phyloP scores from a whole-genome alignment of 495 filamentous ascomycete genomes.

The Hypomontagnella submonticulosa region DNA sequence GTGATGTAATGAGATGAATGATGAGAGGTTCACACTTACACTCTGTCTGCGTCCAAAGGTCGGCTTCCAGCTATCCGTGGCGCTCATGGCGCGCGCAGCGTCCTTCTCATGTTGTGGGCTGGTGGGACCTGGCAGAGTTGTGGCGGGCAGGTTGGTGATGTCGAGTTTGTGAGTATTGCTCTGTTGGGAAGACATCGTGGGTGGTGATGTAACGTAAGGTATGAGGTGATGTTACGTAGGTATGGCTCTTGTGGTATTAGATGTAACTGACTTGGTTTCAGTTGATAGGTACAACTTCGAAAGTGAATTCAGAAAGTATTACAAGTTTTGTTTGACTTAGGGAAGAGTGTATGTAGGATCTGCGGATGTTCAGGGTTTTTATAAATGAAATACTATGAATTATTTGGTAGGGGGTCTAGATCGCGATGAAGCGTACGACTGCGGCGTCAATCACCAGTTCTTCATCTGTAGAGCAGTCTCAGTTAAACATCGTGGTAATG shows the following conservation, averaged over 20 bases:
- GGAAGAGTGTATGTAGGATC: too few species aligned
- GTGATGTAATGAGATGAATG: neutral
- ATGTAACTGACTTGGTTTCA: neutral
- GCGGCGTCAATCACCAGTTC: conserved; percentile 36
- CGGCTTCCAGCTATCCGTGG: conserved; percentile 57
- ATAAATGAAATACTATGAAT: too few species aligned
- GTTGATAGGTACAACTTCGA: too few species aligned
- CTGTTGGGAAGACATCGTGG: conserved; percentile 26
- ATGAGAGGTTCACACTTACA: conserved; percentile 22
- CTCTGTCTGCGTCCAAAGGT: conserved; percentile 54
- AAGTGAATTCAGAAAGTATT: too few species aligned
- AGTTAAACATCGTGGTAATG: conserved; percentile 1
- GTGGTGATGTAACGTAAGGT: neutral
- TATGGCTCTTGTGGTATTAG: conserved; percentile 5
- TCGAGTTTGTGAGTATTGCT: conserved; percentile 12
- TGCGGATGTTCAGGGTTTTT: too few species aligned
- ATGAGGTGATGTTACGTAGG: neutral
- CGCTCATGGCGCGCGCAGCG: conserved; percentile 50
- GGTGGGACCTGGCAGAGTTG: conserved; percentile 21
- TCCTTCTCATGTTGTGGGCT: conserved; percentile 46
- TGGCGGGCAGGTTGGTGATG: conserved; percentile 26
- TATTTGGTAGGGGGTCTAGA: conserved; percentile 23
- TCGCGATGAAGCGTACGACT: conserved; percentile 43
- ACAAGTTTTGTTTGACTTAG: too few species aligned
- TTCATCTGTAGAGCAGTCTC: neutral